Percentiles rank a stretch among this genome's conserved stretches.
Evolutionary conservation across 768 basidiomycete species (phyloP).

Genomic region (Artomyces pyxidatus): DNA sequence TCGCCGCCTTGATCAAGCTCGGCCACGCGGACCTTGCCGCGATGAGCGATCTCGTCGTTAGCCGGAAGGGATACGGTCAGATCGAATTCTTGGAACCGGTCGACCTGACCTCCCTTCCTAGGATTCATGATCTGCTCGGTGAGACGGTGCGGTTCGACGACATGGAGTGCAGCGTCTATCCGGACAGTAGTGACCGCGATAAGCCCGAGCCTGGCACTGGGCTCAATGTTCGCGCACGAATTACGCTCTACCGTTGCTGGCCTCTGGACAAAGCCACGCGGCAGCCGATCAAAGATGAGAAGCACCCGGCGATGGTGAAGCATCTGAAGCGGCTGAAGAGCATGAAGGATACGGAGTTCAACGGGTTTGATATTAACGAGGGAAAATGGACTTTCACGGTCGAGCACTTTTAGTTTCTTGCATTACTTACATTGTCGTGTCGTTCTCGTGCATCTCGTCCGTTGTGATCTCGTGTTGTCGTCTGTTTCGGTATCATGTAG

Average conservation of each 20-base stretch:
- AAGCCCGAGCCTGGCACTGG: conserved; percentile 82
- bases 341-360: conserved; percentile 83
- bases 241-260: conserved; percentile 79
- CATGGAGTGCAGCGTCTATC: conserved; percentile 91
- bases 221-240: conserved; percentile 78
- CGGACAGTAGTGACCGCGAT: conserved; percentile 76
- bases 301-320: conserved; percentile 58
- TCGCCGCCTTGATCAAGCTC: conserved; percentile 60
- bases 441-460: not conserved
- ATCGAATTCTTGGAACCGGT: conserved; percentile 72
- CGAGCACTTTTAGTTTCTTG: conserved; percentile 66
- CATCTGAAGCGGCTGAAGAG: conserved; percentile 74
- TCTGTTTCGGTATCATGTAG: not conserved
- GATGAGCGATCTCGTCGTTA: conserved; percentile 74
- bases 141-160: conserved; percentile 82
- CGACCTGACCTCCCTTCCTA: conserved; percentile 79
- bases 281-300: conserved; percentile 79
- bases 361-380: conserved; percentile 65
- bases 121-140: conserved; percentile 78
- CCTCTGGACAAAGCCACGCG: conserved; percentile 85
- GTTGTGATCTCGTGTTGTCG: not conserved
- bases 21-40: conserved; percentile 68
- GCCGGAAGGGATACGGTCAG: conserved; percentile 87
- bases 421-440: not conserved
- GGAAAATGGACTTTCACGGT: conserved; percentile 95